Percentiles rank a stretch among this genome's conserved stretches.
These are phyloP conservation scores for Sphagnum fallax DNA, from an alignment of 228 moss, liverwort and hornwort species.

Conservation along the genomic window DNA sequence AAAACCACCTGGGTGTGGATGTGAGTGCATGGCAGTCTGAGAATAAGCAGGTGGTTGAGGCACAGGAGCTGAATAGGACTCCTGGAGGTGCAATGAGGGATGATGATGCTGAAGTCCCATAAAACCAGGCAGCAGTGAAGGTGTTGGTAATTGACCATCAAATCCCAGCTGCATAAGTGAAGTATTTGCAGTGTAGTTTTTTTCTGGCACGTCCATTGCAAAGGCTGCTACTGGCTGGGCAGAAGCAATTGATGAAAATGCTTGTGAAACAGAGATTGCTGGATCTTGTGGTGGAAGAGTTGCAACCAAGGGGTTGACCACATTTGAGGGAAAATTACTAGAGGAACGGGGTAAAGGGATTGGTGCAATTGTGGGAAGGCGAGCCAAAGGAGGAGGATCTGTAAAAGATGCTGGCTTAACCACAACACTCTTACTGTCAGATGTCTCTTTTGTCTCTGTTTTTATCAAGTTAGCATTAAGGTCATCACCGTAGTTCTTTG, in stretches of 20 bases:
- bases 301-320: slow-evolving; percentile 1
- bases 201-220: background rate
- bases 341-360: too few relatives aligned
- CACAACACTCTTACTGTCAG: background rate
- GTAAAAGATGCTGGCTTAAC: background rate
- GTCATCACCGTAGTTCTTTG: slow-evolving; percentile 32
- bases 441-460: background rate
- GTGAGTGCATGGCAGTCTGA: slow-evolving; percentile 3
- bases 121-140: slow-evolving; percentile 27
- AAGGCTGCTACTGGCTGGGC: slow-evolving; percentile 13
- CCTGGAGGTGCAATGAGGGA: slow-evolving; percentile 23
- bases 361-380: background rate
- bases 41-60: slow-evolving; percentile 30
- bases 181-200: slow-evolving; percentile 11
- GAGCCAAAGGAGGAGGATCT: slow-evolving; percentile 1
- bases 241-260: slow-evolving; percentile 18
- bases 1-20: slow-evolving; percentile 4
- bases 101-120: slow-evolving; percentile 10
- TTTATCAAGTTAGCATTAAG: slow-evolving; percentile 13
- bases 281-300: slow-evolving; percentile 19
- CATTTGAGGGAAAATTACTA: background rate
- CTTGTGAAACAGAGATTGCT: slow-evolving; percentile 18
- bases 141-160: slow-evolving; percentile 21
- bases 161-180: slow-evolving; percentile 18
- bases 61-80: slow-evolving; percentile 18